A percentile compares a stretch with the other conserved stretches of the same genome.
Conservation (phyloP, 306 rosid genomes). For the Chamaecrista fasciculata region DNA sequence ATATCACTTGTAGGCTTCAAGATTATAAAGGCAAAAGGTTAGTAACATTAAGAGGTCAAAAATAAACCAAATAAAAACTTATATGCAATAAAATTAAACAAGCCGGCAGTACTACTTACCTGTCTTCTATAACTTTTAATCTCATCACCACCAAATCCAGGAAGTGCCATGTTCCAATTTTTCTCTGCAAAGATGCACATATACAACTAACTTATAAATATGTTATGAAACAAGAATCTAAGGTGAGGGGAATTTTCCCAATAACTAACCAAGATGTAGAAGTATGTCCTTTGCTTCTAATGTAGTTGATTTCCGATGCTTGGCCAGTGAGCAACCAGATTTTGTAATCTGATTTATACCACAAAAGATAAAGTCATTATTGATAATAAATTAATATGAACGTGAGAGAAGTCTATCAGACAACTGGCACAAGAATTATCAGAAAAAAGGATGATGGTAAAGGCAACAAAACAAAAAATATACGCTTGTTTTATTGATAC, state of each 20-base stretch:
- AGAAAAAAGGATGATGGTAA: no score
- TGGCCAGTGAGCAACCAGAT: slow-evolving; percentile 90
- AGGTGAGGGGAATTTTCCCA: slow-evolving; percentile 7
- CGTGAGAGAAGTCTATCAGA: neutral
- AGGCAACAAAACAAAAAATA: slow-evolving; percentile 9
- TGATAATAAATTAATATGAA: neutral
- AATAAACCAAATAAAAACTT: slow-evolving; percentile 8
- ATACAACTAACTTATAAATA: slow-evolving; percentile 17
- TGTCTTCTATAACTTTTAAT: slow-evolving; percentile 79
- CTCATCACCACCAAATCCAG: slow-evolving; percentile 93
- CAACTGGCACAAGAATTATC: neutral
- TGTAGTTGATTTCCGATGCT: slow-evolving; percentile 83
- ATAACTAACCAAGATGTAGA: slow-evolving; percentile 78
- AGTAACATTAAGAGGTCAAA: neutral
- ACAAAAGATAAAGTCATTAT: neutral
- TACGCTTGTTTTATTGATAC: neutral
- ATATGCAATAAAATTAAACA: slow-evolving; percentile 21
- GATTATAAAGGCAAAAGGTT: slow-evolving; percentile 7
- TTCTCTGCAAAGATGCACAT: slow-evolving; percentile 54
- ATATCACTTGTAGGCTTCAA: slow-evolving; percentile 64
- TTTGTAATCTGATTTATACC: slow-evolving; percentile 61
- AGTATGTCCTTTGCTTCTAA: slow-evolving; percentile 94
- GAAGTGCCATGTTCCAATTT: slow-evolving; percentile 86
- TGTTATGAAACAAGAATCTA: neutral
- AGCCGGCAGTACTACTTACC: slow-evolving; percentile 39